Evolutionary conservation across 108 stramenopile genomes (phyloP), one percentile per base, ranked within the genome.

Genomic region (Conticribra guillardii): DNA sequence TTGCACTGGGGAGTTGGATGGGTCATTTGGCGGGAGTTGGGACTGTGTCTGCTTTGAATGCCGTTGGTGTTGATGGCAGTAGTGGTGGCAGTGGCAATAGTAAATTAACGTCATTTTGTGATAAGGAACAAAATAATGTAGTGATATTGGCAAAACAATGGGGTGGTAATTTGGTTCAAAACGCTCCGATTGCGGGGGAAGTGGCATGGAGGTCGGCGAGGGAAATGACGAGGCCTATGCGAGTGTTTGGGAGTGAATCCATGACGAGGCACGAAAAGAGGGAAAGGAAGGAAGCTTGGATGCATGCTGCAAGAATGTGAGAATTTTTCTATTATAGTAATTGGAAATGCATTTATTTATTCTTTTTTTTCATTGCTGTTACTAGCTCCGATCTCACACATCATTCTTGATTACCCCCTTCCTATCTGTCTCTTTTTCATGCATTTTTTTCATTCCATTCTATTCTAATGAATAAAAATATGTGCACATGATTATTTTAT

Each of bases 1-100:
- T 94, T n/a, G 87, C 80, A 17, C 14, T 84, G 46, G 93, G 88
- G 14, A 89, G 89, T 41, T 51, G 74, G 55, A 73, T 61, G 41
- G 78, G 82, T 59, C 89, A 94, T 51, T 67, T 73, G 75, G 71
- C 47, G 33, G 85, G 69, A 53, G 70, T 79, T 27, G 67, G 55
- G 21, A 4, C 66, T 2, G 4, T 24, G 4, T 47, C 65, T n/a
- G 56, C 58, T 24, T 33, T 28, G 53, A 33, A 52, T 59, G 15
- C 8, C 2, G n/a, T n/a, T 37, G 32, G 27, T 23, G 21, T 4
- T 27, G 45, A 4, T 44, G 27, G 1, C 45, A 3, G 0, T 15
- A 19, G 19, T 4, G 46, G 21, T 28, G 24, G n/a, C n/a, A n/a
- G n/a, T n/a, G n/a, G n/a, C n/a, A n/a, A n/a, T n/a, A n/a, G n/a